Conservation (phyloP, 352 stramenopile species). For the Phytophthora chlamydospora region DNA sequence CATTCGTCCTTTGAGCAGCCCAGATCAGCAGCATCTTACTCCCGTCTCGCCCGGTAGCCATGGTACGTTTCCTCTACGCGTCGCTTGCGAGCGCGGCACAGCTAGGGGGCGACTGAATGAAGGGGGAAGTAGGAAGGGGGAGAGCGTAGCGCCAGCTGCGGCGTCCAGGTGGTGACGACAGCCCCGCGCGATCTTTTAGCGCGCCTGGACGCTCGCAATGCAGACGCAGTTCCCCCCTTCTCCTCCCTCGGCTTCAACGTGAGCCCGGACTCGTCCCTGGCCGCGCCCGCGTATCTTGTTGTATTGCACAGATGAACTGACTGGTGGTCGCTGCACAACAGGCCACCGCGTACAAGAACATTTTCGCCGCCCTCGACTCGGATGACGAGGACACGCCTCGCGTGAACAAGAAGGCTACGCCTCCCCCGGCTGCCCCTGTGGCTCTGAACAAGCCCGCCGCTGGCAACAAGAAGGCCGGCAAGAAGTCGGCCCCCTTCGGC, state of each 20-base stretch:
- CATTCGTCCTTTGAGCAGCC: constrained; percentile 45
- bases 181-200: constrained; percentile 31
- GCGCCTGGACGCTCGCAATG: constrained; percentile 19
- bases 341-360: constrained; percentile 65
- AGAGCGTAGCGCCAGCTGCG: constrained; percentile 10
- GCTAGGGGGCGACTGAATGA: background rate
- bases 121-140: background rate
- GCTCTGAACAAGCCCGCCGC: constrained; percentile 84
- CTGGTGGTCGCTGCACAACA: constrained; percentile 26
- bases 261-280: background rate
- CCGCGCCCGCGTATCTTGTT: constrained; percentile 1
- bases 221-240: background rate
- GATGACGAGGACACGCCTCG: constrained; percentile 78
- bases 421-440: constrained; percentile 59
- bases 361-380: constrained; percentile 78
- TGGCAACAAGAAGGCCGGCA: constrained; percentile 81
- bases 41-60: constrained; percentile 43
- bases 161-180: constrained; percentile 7
- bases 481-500: constrained; percentile 59
- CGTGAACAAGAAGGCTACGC: constrained; percentile 65
- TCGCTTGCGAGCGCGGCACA: constrained; percentile 7
- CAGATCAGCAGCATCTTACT: constrained; percentile 53
- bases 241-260: constrained; percentile 8
- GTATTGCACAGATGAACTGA: constrained; percentile 13
- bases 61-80: constrained; percentile 41